These are phyloP conservation scores for Porphyrellus sp. DNA, from an alignment of 1,284 basidiomycete genomes.

Conservation along the genomic window DNA sequence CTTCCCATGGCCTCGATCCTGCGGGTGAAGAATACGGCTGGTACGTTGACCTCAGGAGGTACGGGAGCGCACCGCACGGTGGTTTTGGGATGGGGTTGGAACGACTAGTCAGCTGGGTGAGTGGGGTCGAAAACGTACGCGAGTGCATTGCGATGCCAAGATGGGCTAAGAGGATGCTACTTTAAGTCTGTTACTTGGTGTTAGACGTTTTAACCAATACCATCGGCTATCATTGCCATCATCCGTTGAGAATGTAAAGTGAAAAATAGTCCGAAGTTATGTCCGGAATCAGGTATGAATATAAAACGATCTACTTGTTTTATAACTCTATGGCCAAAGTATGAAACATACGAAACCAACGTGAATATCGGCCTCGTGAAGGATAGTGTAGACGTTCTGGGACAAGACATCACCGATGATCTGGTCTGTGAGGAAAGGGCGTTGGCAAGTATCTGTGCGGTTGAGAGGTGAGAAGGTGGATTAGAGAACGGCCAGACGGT, in stretches of 20 bases:
- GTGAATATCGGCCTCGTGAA: conserved; percentile 25
- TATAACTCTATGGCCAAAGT: too few relatives aligned
- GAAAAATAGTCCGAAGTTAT: conserved; percentile 6
- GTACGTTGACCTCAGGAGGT: conserved; percentile 81
- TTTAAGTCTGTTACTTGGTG: too few relatives aligned
- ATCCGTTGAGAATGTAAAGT: conserved; percentile 3
- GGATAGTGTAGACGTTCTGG: conserved; percentile 32
- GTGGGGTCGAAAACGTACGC: conserved; percentile 79
- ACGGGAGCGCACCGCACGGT: conserved; percentile 84
- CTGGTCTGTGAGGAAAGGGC: conserved; percentile 21
- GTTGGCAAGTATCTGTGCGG: not conserved
- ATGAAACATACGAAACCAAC: conserved; percentile 31
- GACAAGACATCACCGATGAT: conserved; percentile 33
- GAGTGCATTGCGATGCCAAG: conserved; percentile 90
- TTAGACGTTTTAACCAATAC: too few relatives aligned
- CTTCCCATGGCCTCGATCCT: conserved; percentile 44
- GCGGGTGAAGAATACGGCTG: conserved; percentile 62
- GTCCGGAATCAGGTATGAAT: conserved; percentile 5
- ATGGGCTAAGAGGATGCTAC: conserved; percentile 77
- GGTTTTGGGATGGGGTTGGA: conserved; percentile 95
- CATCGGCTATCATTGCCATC: too few relatives aligned
- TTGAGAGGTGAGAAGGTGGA: conserved; percentile 15
- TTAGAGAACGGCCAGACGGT: too few relatives aligned
- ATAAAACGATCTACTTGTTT: too few relatives aligned
- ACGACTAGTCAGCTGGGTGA: conserved; percentile 79